Evolutionary conservation across 1,139 yeast species (phyloP).

Genomic region (Ogataea hybrid): DNA sequence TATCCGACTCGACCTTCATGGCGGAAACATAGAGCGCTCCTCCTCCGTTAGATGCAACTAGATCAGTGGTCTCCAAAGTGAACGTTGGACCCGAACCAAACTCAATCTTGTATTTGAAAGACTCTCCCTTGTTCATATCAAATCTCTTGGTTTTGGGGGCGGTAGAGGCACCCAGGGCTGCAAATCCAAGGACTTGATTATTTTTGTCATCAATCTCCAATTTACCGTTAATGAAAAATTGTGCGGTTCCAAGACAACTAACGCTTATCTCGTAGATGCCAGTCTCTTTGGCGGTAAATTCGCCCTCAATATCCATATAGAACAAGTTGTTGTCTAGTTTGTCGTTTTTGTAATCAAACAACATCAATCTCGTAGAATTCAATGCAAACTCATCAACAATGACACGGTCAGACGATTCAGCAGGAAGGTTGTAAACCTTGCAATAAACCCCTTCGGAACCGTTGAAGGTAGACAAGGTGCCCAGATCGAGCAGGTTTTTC

Average conservation of each 20-base stretch:
- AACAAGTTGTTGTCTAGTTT: conserved; percentile 32
- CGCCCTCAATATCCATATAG: conserved; percentile 48
- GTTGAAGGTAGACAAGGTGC: conserved; percentile 29
- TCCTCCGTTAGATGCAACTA: conserved; percentile 39
- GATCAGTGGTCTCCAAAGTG: conserved; percentile 26
- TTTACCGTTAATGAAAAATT: conserved; percentile 48
- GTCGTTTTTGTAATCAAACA: conserved; percentile 47
- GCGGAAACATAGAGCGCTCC: conserved; percentile 40
- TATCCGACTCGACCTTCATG: conserved; percentile 24
- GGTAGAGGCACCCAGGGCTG: conserved; percentile 52
- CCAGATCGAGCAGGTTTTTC: conserved; percentile 34
- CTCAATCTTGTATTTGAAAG: conserved; percentile 45
- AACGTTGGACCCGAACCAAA: conserved; percentile 53
- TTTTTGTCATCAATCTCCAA: conserved; percentile 57
- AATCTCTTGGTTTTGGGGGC: conserved; percentile 43
- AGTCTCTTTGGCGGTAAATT: conserved; percentile 43
- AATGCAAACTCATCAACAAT: conserved; percentile 38
- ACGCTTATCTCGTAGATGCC: conserved; percentile 55
- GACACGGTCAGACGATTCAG: conserved; percentile 33
- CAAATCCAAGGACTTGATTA: conserved; percentile 47
- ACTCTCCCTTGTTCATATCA: conserved; percentile 40
- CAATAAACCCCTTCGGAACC: conserved; percentile 45
- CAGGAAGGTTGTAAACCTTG: conserved; percentile 42
- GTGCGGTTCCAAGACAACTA: conserved; percentile 52
- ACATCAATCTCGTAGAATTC: conserved; percentile 38